phyloP scores from a whole-genome alignment of 208 protist genomes.

The Acanthamoeba healyi region DNA sequence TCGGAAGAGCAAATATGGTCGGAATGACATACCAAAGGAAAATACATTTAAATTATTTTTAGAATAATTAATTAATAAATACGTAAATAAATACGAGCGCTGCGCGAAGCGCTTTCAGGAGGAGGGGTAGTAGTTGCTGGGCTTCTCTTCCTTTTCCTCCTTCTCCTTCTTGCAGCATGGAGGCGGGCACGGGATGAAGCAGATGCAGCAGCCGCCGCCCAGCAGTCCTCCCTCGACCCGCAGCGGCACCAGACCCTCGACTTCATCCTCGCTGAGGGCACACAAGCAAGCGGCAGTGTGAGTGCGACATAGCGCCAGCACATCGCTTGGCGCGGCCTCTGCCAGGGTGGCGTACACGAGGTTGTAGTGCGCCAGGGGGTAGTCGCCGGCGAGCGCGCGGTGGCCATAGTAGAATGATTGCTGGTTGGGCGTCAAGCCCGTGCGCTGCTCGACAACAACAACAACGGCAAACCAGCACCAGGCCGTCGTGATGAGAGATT shows the following conservation, averaged over 20 bases:
- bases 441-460: not conserved
- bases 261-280: not conserved
- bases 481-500: not conserved
- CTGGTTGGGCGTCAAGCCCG: not conserved
- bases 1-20: too few relatives aligned
- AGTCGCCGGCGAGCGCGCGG: not conserved
- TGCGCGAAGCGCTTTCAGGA: not conserved
- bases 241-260: not conserved
- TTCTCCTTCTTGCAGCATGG: constrained; percentile 12
- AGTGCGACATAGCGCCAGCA: not conserved
- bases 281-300: not conserved
- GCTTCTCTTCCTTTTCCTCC: not conserved
- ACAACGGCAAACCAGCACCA: not conserved
- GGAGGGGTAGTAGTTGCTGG: not conserved
- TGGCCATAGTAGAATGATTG: not conserved
- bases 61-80: not conserved
- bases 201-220: constrained; percentile 29
- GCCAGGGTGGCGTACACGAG: not conserved
- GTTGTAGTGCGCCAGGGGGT: not conserved
- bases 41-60: too few relatives aligned
- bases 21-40: too few relatives aligned
- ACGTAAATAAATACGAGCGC: not conserved
- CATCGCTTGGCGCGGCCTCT: not conserved
- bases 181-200: constrained; percentile 13
- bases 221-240: not conserved